Evolutionary conservation across 2,329 filamentous ascomycete genomes (phyloP), one percentile per base, ranked within the genome.

Genomic region (Microsporum ferrugineum): DNA sequence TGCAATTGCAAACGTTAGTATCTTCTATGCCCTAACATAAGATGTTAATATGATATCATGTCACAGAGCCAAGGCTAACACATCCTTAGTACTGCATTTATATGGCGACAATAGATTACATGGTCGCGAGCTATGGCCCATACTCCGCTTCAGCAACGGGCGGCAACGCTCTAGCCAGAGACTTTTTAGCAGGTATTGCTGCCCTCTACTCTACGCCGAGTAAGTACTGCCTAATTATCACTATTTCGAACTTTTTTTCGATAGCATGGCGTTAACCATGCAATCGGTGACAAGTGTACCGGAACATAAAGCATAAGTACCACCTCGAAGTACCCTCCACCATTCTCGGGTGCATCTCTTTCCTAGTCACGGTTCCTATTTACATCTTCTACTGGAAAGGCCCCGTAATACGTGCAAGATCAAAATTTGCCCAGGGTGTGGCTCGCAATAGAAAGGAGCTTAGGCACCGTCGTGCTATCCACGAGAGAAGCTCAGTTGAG

Each of bases 311-410:
- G 5, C 73, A 73, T 1, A 77, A 76, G 62, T 79, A 82, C 47
- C 72, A 71, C 8, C 72, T 86, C 0, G 78, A 82, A 62, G 79
- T 81, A 64, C 82, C 83, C 0, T 81, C 79, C 1, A 84, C 82
- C 0, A 83, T 88, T 38, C 78, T 88, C 0, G 82, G 80, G 60
- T 79, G 75, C 64, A 80, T 88, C 60, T 80, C 84, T 0, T 77
- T 84, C 58, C 64, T 86, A 0, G 79, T 88, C 3, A 84, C 85
- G 23, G 69, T 79, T 8, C 82, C 84, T 0, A 83, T 88, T 7
- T 87, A 87, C 63, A 71, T 84, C 31, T 84, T 88, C 64, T 88
- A 88, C 73, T 84, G 78, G 76, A 81, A 81, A 60, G 85, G 85
- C 0, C 82, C 82, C 0, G 62, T 65, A 0, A 79, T 88, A 34